Evolutionary conservation across 2,329 filamentous ascomycete species (phyloP).

Genomic region (Fusarium heterosporum): DNA sequence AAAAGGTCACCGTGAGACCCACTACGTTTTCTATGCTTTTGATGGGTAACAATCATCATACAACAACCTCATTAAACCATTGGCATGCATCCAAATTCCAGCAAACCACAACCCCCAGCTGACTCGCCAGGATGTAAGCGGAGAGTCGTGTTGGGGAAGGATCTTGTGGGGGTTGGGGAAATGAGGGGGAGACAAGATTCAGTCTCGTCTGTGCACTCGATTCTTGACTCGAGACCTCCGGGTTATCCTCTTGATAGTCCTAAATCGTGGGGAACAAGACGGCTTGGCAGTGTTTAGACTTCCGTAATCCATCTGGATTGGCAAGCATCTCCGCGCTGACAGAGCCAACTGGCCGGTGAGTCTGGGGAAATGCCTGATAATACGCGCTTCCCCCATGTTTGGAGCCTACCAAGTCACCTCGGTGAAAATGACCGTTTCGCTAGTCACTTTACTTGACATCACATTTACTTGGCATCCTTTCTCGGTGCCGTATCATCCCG

Average conservation of each 20-base stretch:
- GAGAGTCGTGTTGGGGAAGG: slow-evolving; percentile 15
- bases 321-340: slow-evolving; percentile 3
- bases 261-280: slow-evolving; percentile 17
- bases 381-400: slow-evolving; percentile 12
- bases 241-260: slow-evolving; percentile 27
- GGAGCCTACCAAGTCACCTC: slow-evolving; percentile 13
- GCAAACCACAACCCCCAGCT: slow-evolving; percentile 6
- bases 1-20: not conserved
- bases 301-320: not conserved
- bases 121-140: slow-evolving; percentile 10
- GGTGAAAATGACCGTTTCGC: not conserved
- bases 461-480: slow-evolving; percentile 14
- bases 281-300: slow-evolving; percentile 22
- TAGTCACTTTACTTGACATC: slow-evolving; percentile 20
- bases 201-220: not conserved
- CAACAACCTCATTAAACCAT: not conserved
- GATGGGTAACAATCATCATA: not conserved
- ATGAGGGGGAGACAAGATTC: slow-evolving; percentile 22
- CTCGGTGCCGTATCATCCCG: slow-evolving; percentile 8
- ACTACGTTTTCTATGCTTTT: not conserved
- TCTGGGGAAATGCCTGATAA: slow-evolving; percentile 33
- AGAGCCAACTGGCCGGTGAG: not conserved
- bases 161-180: slow-evolving; percentile 38
- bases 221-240: slow-evolving; percentile 21
- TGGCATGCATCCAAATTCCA: slow-evolving; percentile 16